Percentiles rank a stretch among this genome's conserved stretches.
Evolutionary conservation across 805 yeast genomes (phyloP).

Genomic region (Nadsonia fulvescens): DNA sequence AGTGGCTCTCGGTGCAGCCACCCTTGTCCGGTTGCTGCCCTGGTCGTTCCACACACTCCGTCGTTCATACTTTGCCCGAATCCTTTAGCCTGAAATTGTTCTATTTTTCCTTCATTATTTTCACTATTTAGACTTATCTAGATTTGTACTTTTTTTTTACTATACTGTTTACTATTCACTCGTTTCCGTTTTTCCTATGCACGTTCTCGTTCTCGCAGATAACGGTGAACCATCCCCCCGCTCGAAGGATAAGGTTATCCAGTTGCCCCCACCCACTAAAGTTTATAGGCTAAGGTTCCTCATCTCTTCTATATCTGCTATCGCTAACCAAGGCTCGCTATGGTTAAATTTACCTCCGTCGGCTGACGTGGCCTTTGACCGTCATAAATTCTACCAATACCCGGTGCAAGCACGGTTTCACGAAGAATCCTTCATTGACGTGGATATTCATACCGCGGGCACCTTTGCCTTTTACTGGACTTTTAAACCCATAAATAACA

Average conservation of each 20-base stretch:
- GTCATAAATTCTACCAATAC: constrained; percentile 37
- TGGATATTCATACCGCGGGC: constrained; percentile 57
- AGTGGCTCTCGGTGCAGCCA: too few relatives aligned
- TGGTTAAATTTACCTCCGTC: constrained; percentile 54
- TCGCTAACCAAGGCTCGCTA: constrained; percentile 51
- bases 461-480: constrained; percentile 57
- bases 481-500: constrained; percentile 23
- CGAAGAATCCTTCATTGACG: constrained; percentile 38
- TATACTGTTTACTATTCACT: too few relatives aligned
- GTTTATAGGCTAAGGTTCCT: constrained; percentile 33
- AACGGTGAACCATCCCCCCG: constrained; percentile 14
- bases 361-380: constrained; percentile 27
- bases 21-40: too few relatives aligned
- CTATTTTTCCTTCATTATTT: too few relatives aligned
- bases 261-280: constrained; percentile 21
- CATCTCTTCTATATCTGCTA: constrained; percentile 57
- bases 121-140: too few relatives aligned
- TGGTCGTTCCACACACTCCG: too few relatives aligned
- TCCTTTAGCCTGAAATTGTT: too few relatives aligned
- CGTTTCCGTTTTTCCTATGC: too few relatives aligned
- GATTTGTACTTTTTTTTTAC: too few relatives aligned
- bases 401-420: constrained; percentile 36
- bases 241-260: constrained; percentile 20
- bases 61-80: too few relatives aligned
- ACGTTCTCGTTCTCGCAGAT: constrained; percentile 12